A percentile compares a stretch with the other conserved stretches of the same genome.
Evolutionary conservation across 2,329 filamentous ascomycete species (phyloP).

Genomic region (Nannizzia gypsea): DNA sequence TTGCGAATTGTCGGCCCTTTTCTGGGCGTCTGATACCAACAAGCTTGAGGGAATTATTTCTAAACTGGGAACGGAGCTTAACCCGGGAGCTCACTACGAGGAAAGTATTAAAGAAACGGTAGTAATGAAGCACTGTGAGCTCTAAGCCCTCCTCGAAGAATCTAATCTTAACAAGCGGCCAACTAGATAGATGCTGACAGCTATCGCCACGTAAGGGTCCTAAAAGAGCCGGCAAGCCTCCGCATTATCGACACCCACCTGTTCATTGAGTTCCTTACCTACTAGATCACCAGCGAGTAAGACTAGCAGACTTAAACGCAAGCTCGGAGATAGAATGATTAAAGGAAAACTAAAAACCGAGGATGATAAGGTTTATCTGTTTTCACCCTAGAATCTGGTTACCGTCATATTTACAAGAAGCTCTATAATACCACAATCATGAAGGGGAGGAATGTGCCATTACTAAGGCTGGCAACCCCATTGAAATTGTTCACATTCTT

Average conservation of each 20-base stretch:
- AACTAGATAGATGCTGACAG: neutral
- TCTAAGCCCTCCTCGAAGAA: neutral
- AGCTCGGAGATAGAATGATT: neutral
- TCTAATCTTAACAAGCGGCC: no score
- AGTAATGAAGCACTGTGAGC: neutral
- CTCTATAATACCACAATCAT: neutral
- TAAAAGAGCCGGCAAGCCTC: neutral
- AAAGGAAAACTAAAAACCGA: neutral
- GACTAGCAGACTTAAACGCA: neutral
- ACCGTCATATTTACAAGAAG: neutral
- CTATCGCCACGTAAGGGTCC: neutral
- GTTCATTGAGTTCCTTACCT: neutral
- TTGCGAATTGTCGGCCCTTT: neutral
- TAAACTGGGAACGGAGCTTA: neutral
- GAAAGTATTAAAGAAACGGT: neutral
- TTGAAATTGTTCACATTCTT: slow-evolving; percentile 11
- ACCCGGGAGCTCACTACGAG: neutral
- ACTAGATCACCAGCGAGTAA: neutral
- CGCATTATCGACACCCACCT: neutral
- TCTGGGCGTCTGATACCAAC: neutral
- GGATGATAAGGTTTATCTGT: neutral
- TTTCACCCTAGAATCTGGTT: neutral
- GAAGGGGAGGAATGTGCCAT: slow-evolving; percentile 7
- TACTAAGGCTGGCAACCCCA: slow-evolving; percentile 5
- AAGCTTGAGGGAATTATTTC: neutral